A percentile compares a stretch with the other conserved stretches of the same genome.
These are phyloP conservation scores for Diaporthe destruens DNA, from an alignment of 2,329 filamentous ascomycete genomes.

Conservation along the genomic window DNA sequence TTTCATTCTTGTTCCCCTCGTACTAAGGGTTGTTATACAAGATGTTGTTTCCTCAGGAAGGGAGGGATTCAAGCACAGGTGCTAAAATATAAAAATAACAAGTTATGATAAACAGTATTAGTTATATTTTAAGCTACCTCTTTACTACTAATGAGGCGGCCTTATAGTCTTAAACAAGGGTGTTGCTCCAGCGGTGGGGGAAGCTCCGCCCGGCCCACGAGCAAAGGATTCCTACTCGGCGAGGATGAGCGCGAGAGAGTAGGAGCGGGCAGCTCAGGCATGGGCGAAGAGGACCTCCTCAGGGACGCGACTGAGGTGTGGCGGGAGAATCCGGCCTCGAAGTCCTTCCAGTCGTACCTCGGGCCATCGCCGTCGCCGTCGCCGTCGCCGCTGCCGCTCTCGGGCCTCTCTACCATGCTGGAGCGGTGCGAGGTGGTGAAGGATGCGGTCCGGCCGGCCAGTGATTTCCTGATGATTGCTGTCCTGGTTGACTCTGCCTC, in stretches of 20 bases:
- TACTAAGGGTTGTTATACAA: too few relatives aligned
- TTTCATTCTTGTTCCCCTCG: too few relatives aligned
- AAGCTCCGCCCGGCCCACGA: constrained; percentile 21
- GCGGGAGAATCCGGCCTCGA: constrained; percentile 51
- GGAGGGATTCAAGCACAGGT: too few relatives aligned
- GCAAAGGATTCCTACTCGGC: constrained; percentile 29
- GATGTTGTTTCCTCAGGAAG: too few relatives aligned
- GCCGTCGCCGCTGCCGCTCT: constrained; percentile 40
- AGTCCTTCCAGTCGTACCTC: constrained; percentile 55
- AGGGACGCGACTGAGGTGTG: constrained; percentile 37
- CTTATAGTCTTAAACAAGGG: constrained; percentile 22
- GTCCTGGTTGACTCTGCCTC: constrained; percentile 55
- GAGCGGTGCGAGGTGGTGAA: constrained; percentile 17
- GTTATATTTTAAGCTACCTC: too few relatives aligned
- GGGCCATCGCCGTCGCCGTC: constrained; percentile 43
- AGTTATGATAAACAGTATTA: too few relatives aligned
- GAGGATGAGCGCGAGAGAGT: constrained; percentile 35
- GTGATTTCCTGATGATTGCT: constrained; percentile 59
- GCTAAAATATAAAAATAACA: too few relatives aligned
- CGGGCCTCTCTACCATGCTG: constrained; percentile 28
- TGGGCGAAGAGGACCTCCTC: constrained; percentile 4
- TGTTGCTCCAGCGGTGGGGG: constrained; percentile 36
- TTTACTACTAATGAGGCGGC: not conserved
- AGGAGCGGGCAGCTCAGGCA: constrained; percentile 33
- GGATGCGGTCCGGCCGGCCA: constrained; percentile 45